Evolutionary conservation across 176 grass and related monocot genomes (phyloP), one percentile per base, ranked within the genome.

Genomic region (Triticum urartu): DNA sequence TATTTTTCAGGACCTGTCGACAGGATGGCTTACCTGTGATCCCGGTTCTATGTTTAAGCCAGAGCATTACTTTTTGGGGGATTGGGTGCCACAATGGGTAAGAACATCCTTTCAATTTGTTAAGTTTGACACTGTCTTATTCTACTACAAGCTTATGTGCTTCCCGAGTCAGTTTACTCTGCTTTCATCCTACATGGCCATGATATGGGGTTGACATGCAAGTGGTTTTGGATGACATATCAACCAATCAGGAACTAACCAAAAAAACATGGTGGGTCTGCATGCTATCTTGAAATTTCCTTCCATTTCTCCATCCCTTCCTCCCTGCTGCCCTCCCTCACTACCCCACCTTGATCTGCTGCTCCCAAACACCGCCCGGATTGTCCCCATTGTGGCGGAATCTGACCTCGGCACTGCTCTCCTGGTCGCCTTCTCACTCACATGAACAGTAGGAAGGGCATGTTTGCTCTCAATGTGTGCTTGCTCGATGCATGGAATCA

Each of bases 1-100:
- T 84, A 26, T 64, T 82, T 91, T 83, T 78, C 80, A 99, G 97
- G 97, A 99, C 79, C 90, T 99, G 81, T 96, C 87, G 2, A 96
- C 92, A 67, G 94, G 87, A 89, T 99, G 97, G 97, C 94, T 99
- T 89, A 48, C 52, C 62, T 99, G 97, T 85, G 94, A 99, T 83
- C 90, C 94, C 81, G 97, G 82, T 61, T 89, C 92, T 50, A 94
- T 99, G 86, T 99, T 96, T 88, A 99, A 96, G 75, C 87, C 92
- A 79, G 94, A 94, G 75, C 85, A 86, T 84, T 96, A 90, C 78
- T 77, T 26, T 73, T 73, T 96, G 58, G 73, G 47, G 22, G 87
- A 87, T 74, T 92, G 84, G 88, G 87, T 92, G 36, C 94, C 90
- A 62, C 79, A 90, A 10, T 93, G 92, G 94, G 97, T 99, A 86